These are phyloP conservation scores for Tetrahymena malaccensis DNA, from an alignment of 73 alveolate genomes.

Conservation along the genomic window DNA sequence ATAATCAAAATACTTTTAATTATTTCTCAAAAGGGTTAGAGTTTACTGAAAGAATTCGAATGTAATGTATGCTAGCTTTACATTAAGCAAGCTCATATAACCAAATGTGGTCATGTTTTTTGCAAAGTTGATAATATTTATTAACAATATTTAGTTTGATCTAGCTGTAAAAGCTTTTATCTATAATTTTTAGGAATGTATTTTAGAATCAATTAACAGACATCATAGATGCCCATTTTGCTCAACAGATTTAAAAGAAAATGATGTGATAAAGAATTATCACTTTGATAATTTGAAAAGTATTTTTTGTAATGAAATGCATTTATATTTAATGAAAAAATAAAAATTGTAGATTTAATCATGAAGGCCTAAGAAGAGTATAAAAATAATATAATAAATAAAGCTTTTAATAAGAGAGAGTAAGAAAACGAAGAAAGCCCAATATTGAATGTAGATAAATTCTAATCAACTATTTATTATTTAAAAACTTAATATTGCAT, in stretches of 20 bases:
- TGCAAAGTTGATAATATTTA: background rate
- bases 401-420: background rate
- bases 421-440: background rate
- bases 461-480: background rate
- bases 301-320: background rate
- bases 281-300: background rate
- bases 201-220: background rate
- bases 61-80: background rate
- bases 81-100: background rate
- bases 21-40: background rate
- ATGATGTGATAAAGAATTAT: background rate
- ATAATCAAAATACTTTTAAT: background rate
- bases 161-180: background rate
- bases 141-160: background rate
- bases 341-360: background rate
- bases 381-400: background rate
- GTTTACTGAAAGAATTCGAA: background rate
- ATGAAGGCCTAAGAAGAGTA: background rate
- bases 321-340: background rate
- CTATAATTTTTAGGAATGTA: background rate
- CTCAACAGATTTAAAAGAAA: background rate
- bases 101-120: background rate
- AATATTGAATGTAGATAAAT: background rate
- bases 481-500: background rate
- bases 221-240: background rate